Conservation (phyloP, 768 basidiomycete genomes). For the Tylopilus vinaceipallidus region DNA sequence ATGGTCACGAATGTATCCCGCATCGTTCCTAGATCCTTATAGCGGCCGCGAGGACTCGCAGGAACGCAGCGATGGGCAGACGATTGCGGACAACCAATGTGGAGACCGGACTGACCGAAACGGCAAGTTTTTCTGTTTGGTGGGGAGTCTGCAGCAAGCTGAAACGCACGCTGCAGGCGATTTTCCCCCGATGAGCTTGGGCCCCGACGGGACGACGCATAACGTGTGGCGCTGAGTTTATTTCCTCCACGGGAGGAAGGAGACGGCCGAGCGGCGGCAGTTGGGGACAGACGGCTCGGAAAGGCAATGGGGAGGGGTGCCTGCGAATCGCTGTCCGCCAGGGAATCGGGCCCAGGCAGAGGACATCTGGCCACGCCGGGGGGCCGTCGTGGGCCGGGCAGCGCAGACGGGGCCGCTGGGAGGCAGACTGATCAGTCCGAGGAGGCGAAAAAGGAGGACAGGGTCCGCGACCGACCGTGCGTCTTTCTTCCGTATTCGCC, state of each 20-base stretch:
- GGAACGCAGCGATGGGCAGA: too few relatives aligned
- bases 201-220: background rate
- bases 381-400: background rate
- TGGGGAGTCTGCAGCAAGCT: too few relatives aligned
- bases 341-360: too few relatives aligned
- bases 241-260: background rate
- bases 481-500: background rate
- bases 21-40: background rate
- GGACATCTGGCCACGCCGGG: too few relatives aligned
- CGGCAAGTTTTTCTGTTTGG: too few relatives aligned
- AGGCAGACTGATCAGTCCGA: background rate
- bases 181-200: background rate
- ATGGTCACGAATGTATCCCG: too few relatives aligned
- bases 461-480: background rate
- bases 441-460: conserved; percentile 8
- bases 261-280: conserved; percentile 2
- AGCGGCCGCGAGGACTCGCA: background rate
- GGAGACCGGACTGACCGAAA: background rate
- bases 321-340: background rate
- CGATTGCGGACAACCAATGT: too few relatives aligned
- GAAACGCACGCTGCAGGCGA: background rate
- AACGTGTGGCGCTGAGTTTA: background rate
- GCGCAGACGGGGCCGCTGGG: background rate
- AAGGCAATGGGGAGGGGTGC: background rate
- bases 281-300: background rate